A percentile compares a stretch with the other conserved stretches of the same genome.
Conservation (phyloP, 352 stramenopile genomes). For the Phytophthora capsici region DNA sequence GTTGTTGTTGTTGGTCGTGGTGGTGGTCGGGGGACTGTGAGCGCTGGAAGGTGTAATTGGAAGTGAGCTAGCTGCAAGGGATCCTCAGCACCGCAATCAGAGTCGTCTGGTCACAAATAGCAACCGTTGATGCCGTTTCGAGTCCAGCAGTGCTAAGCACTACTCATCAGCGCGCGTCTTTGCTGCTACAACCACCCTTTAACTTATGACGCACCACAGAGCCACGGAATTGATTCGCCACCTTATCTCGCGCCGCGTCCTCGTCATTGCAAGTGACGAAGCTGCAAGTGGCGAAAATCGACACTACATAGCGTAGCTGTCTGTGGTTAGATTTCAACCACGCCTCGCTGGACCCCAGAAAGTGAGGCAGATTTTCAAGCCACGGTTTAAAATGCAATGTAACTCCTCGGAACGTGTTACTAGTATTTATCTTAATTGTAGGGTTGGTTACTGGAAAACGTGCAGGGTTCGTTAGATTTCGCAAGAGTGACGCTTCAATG, state of each 20-base stretch:
- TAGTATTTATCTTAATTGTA: no score
- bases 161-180: neutral
- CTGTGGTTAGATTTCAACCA: no score
- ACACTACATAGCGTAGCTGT: no score
- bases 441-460: no score
- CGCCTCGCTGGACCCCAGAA: neutral
- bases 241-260: neutral
- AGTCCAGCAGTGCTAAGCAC: no score
- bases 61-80: constrained; percentile 9
- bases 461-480: no score
- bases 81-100: neutral
- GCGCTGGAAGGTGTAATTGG: neutral
- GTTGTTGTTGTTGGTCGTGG: no score
- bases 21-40: no score
- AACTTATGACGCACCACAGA: neutral
- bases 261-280: neutral
- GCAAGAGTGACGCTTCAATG: no score
- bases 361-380: no score
- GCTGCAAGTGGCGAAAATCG: neutral
- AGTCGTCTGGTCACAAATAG: neutral
- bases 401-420: no score
- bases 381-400: no score
- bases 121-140: neutral
- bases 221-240: neutral
- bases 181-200: neutral